A percentile compares a stretch with the other conserved stretches of the same genome.
phyloP scores from a whole-genome alignment of 2,329 filamentous ascomycete genomes.

The Ceratocystiopsis sp. region DNA sequence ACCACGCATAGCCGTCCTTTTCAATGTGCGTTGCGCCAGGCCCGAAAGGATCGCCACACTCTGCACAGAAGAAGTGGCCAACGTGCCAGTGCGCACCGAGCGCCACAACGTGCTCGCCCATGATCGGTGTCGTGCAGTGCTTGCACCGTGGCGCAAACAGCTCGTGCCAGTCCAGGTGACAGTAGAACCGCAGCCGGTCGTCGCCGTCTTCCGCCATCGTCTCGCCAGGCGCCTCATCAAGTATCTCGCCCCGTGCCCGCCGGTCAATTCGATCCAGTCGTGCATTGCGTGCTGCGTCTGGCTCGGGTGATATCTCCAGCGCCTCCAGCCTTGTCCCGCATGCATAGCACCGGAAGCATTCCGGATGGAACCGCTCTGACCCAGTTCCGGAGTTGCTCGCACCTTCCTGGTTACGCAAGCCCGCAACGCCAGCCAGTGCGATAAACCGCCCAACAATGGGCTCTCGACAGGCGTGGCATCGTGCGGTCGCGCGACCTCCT shows the following conservation, averaged over 20 bases:
- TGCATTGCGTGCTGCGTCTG: slow-evolving; percentile 49
- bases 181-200: slow-evolving; percentile 69
- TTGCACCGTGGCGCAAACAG: slow-evolving; percentile 84
- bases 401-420: background rate
- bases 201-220: slow-evolving; percentile 58
- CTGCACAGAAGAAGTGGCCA: slow-evolving; percentile 96
- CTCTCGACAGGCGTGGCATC: slow-evolving; percentile 68
- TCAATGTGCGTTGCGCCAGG: slow-evolving; percentile 59
- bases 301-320: slow-evolving; percentile 91
- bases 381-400: slow-evolving; percentile 1
- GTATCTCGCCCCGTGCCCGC: slow-evolving; percentile 37
- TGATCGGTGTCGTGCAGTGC: slow-evolving; percentile 89
- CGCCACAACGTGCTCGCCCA: slow-evolving; percentile 85
- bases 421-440: slow-evolving; percentile 49
- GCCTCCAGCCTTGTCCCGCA: slow-evolving; percentile 83
- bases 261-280: slow-evolving; percentile 57
- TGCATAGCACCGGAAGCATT: slow-evolving; percentile 79
- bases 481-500: slow-evolving; percentile 41
- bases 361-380: slow-evolving; percentile 66
- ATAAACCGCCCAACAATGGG: slow-evolving; percentile 86
- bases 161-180: slow-evolving; percentile 98
- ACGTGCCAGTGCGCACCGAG: slow-evolving; percentile 94
- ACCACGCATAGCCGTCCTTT: slow-evolving; percentile 97
- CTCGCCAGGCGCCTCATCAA: slow-evolving; percentile 45
- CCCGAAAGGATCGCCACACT: slow-evolving; percentile 92